Percentiles rank a stretch among this genome's conserved stretches.
Conservation (phyloP, 345 rosid species). For the Syzygium grande region DNA sequence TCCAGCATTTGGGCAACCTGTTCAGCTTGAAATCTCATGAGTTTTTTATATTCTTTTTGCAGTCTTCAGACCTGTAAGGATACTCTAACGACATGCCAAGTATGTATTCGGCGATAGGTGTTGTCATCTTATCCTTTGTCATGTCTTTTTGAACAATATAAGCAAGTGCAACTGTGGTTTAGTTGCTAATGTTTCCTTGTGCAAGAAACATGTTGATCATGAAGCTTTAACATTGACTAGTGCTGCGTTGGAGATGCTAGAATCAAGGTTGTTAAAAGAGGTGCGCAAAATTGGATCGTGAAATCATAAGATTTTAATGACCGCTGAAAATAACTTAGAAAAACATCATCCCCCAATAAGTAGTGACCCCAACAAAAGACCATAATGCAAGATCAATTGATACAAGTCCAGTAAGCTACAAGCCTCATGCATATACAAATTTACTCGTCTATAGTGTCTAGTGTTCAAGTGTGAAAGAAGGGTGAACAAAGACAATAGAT, state of each 20-base stretch:
- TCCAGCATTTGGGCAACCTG: neutral
- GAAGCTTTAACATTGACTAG: neutral
- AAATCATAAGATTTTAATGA: neutral
- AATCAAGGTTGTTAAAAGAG: neutral
- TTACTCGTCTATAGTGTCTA: neutral
- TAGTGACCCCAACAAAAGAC: neutral
- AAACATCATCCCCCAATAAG: neutral
- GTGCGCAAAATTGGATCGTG: neutral
- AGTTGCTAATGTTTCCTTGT: neutral
- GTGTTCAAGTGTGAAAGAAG: neutral
- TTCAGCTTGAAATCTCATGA: neutral
- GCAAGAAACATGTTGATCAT: neutral
- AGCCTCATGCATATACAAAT: neutral
- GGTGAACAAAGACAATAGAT: neutral
- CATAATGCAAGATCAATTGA: neutral
- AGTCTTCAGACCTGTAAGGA: slow-evolving; percentile 77
- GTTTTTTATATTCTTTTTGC: slow-evolving; percentile 6
- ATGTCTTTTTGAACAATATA: neutral
- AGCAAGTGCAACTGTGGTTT: neutral
- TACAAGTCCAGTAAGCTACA: neutral
- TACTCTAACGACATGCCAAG: slow-evolving; percentile 67
- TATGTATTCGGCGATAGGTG: slow-evolving; percentile 16
- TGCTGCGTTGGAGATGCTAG: neutral
- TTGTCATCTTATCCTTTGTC: neutral
- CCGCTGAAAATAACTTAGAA: neutral